Evolutionary conservation across 1,139 yeast genomes (phyloP).

Genomic region (Taphrina betulina): DNA sequence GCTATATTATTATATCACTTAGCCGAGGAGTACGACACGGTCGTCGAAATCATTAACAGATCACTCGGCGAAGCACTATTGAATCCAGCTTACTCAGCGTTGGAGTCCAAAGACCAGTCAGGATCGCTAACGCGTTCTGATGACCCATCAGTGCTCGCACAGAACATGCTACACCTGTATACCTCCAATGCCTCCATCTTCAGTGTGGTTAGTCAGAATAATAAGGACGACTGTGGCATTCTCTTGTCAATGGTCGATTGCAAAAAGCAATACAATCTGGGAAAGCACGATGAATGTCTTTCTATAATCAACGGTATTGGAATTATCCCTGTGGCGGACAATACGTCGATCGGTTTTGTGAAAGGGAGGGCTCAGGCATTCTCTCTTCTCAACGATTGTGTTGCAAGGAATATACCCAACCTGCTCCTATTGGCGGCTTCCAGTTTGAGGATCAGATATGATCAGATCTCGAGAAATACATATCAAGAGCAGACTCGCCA

Average conservation of each 20-base stretch:
- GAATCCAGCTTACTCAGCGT: background rate
- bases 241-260: conserved; percentile 68
- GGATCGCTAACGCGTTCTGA: conserved; percentile 42
- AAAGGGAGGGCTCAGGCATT: conserved; percentile 59
- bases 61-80: conserved; percentile 71
- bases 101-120: conserved; percentile 43
- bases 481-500: conserved; percentile 56
- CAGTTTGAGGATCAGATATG: conserved; percentile 61
- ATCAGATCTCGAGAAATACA: conserved; percentile 52
- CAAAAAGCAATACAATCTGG: conserved; percentile 58
- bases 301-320: conserved; percentile 55
- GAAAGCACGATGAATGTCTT: conserved; percentile 64
- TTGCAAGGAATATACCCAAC: conserved; percentile 77
- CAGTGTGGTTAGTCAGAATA: conserved; percentile 10
- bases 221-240: conserved; percentile 58
- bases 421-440: conserved; percentile 79
- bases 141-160: conserved; percentile 48
- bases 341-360: conserved; percentile 48
- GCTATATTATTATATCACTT: conserved; percentile 82
- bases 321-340: conserved; percentile 59
- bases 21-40: conserved; percentile 84
- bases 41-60: conserved; percentile 71
- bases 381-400: conserved; percentile 62
- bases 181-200: conserved; percentile 43
- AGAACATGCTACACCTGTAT: conserved; percentile 46